These are phyloP conservation scores for Thielaviopsis ethacetica DNA, from an alignment of 2,329 filamentous ascomycete genomes.

Conservation along the genomic window DNA sequence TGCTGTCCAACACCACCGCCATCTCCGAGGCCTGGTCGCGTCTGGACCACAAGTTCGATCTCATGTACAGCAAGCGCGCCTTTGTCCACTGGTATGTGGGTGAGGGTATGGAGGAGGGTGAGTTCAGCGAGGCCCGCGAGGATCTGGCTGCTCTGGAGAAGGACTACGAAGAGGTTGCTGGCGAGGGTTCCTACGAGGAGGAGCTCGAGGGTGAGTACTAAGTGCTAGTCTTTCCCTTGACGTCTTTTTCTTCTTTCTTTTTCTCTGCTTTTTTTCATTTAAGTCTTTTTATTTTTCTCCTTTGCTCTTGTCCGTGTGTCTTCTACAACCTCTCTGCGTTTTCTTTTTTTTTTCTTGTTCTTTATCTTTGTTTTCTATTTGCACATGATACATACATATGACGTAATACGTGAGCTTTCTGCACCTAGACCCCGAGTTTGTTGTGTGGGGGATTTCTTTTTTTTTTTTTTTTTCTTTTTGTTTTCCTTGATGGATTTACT, in stretches of 20 bases:
- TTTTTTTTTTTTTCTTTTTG: not conserved
- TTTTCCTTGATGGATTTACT: not conserved
- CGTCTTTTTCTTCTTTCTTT: slow-evolving; percentile 6
- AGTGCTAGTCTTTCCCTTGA: slow-evolving; percentile 11
- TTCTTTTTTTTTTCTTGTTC: not conserved
- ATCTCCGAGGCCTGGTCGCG: slow-evolving; percentile 60
- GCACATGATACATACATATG: not conserved
- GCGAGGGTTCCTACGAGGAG: slow-evolving; percentile 49
- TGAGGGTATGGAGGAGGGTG: slow-evolving; percentile 84
- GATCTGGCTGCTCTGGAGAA: slow-evolving; percentile 73
- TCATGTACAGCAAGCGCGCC: slow-evolving; percentile 64
- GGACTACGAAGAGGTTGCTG: slow-evolving; percentile 74
- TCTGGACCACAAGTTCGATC: slow-evolving; percentile 59
- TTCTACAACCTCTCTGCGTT: not conserved
- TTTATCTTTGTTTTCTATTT: slow-evolving; percentile 1
- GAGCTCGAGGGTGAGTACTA: slow-evolving; percentile 70
- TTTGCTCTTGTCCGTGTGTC: not conserved
- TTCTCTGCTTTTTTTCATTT: not conserved
- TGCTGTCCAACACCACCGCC: slow-evolving; percentile 61
- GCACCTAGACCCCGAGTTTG: not conserved
- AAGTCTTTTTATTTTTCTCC: slow-evolving; percentile 1
- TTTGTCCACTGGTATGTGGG: slow-evolving; percentile 72
- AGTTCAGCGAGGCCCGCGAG: slow-evolving; percentile 77
- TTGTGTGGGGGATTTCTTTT: not conserved
- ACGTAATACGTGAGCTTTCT: not conserved